Evolutionary conservation across 495 filamentous ascomycete species (phyloP).

Genomic region (Xylaria nigripes): DNA sequence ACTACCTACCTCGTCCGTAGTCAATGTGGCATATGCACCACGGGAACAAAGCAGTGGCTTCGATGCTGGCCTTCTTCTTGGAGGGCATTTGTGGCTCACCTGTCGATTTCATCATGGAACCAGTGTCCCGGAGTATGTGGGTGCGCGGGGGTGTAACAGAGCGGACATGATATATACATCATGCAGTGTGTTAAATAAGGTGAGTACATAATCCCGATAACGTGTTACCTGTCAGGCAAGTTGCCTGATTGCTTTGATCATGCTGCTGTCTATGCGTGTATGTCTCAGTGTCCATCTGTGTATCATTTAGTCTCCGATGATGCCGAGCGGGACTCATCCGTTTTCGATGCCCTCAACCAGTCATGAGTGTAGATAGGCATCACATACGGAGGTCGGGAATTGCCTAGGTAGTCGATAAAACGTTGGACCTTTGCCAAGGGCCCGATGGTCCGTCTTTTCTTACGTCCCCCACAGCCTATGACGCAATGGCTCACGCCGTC

Average conservation of each 20-base stretch:
- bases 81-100: neutral
- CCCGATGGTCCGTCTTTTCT: neutral
- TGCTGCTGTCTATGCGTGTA: neutral
- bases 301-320: neutral
- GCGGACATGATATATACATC: neutral
- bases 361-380: too few relatives aligned
- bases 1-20: too few relatives aligned
- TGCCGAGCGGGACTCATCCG: neutral
- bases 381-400: too few relatives aligned
- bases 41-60: slow-evolving; percentile 7
- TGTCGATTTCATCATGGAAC: neutral
- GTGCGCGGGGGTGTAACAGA: neutral
- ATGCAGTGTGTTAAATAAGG: too few relatives aligned
- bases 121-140: neutral
- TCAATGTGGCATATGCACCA: slow-evolving; percentile 1
- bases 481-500: neutral
- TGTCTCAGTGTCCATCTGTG: neutral
- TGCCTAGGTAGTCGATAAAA: neutral
- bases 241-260: neutral
- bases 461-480: neutral
- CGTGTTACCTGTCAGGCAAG: neutral
- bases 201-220: neutral
- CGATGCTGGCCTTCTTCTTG: neutral
- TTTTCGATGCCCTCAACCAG: neutral
- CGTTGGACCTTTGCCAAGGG: neutral